A percentile compares a stretch with the other conserved stretches of the same genome.
These are phyloP conservation scores for Termitomyces eurrhizus DNA, from an alignment of 768 basidiomycete genomes.

Conservation along the genomic window DNA sequence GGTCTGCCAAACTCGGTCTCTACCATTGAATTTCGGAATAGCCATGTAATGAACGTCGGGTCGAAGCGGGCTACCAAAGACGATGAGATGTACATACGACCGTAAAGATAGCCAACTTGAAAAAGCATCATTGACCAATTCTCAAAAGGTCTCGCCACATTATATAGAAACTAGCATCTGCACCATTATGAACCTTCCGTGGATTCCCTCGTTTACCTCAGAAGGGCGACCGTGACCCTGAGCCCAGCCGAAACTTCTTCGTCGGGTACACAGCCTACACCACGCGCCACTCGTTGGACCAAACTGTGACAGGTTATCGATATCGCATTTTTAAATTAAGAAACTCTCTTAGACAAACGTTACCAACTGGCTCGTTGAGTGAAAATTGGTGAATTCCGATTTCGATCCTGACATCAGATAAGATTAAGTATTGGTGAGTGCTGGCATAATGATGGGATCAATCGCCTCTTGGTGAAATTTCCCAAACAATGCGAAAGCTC, in stretches of 20 bases:
- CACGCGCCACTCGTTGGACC: too few relatives aligned
- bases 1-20: neutral
- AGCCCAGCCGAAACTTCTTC: too few relatives aligned
- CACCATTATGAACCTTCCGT: neutral
- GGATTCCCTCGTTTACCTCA: neutral
- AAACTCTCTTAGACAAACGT: neutral
- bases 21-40: neutral
- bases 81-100: neutral
- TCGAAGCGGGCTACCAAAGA: neutral
- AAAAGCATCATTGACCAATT: neutral
- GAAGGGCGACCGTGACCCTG: too few relatives aligned
- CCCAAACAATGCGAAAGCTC: neutral
- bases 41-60: neutral
- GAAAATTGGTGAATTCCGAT: too few relatives aligned
- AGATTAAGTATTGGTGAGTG: neutral
- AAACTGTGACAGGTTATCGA: neutral
- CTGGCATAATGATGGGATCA: neutral
- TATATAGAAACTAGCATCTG: neutral
- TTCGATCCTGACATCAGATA: neutral
- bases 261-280: too few relatives aligned
- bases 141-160: neutral
- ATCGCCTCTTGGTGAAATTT: neutral
- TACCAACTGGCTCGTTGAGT: neutral
- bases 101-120: too few relatives aligned
- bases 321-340: neutral